Conservation (phyloP, 2,329 filamentous ascomycete genomes). For the Elsinoe ampelina region DNA sequence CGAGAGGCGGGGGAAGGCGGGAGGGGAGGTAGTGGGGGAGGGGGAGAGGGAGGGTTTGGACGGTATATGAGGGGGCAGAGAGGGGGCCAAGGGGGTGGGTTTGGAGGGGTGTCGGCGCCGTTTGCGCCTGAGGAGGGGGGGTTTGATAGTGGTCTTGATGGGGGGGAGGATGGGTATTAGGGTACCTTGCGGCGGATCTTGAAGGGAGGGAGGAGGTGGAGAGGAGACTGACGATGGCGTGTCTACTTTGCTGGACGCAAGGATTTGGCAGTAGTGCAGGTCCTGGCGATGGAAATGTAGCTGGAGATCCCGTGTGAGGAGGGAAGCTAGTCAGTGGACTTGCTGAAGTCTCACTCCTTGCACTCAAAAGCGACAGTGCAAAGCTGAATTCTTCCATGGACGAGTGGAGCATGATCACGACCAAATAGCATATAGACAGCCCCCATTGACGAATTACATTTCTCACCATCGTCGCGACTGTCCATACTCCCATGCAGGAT, state of each 20-base stretch:
- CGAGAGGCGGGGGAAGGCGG: constrained; percentile 6
- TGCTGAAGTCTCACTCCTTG: no score
- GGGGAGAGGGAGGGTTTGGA: neutral
- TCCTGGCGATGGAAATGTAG: no score
- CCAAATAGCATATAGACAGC: neutral
- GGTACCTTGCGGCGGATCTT: neutral
- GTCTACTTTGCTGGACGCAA: no score
- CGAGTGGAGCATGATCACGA: neutral
- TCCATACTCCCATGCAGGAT: no score
- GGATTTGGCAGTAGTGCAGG: no score
- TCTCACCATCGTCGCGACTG: neutral
- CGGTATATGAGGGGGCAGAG: neutral
- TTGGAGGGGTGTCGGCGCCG: neutral
- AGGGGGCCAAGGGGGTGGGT: neutral
- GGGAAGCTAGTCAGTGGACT: no score
- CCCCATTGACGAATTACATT: neutral
- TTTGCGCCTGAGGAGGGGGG: constrained; percentile 1
- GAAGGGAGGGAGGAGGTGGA: neutral
- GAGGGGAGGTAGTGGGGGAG: neutral
- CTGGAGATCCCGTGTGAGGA: no score
- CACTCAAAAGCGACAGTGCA: neutral
- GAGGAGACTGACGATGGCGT: no score
- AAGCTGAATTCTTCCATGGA: neutral
- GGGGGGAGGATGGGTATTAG: constrained; percentile 9
- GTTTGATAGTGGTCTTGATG: constrained; percentile 11